Percentiles rank a stretch among this genome's conserved stretches.
Conservation (phyloP, 805 yeast species). For the Metschnikowia corniflorae region DNA sequence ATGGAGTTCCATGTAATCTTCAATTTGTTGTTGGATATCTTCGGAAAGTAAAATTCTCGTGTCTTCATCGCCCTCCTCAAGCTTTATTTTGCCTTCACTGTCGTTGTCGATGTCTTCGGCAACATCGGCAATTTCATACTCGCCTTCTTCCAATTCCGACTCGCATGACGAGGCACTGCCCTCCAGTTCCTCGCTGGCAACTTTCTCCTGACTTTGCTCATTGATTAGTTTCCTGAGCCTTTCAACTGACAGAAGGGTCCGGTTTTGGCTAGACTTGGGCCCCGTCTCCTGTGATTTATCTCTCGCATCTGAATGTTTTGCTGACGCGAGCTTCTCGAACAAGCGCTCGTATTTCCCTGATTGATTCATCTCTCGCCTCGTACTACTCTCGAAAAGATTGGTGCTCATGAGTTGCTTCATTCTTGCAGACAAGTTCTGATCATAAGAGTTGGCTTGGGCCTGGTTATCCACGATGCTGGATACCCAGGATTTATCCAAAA, state of each 20-base stretch:
- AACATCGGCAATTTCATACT: conserved; percentile 5
- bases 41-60: too few relatives aligned
- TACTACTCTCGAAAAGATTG: background rate
- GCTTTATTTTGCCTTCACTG: conserved; percentile 6
- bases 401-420: conserved; percentile 1
- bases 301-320: background rate
- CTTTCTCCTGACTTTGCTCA: background rate
- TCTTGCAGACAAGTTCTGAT: conserved; percentile 3
- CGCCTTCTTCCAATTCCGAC: background rate
- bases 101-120: conserved; percentile 10
- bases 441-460: conserved; percentile 4
- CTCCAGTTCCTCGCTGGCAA: background rate
- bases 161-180: background rate
- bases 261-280: background rate
- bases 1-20: conserved; percentile 2
- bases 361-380: background rate
- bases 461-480: conserved; percentile 12
- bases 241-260: background rate
- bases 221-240: background rate
- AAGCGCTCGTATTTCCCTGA: conserved; percentile 3
- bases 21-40: conserved; percentile 5
- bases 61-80: conserved; percentile 6
- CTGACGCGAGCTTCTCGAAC: conserved; percentile 3
- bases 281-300: background rate
- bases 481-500: conserved; percentile 25